Percentiles rank a stretch among this genome's conserved stretches.
These are phyloP conservation scores for Kwoniella dejecticola DNA, from an alignment of 768 basidiomycete species.

Conservation along the genomic window DNA sequence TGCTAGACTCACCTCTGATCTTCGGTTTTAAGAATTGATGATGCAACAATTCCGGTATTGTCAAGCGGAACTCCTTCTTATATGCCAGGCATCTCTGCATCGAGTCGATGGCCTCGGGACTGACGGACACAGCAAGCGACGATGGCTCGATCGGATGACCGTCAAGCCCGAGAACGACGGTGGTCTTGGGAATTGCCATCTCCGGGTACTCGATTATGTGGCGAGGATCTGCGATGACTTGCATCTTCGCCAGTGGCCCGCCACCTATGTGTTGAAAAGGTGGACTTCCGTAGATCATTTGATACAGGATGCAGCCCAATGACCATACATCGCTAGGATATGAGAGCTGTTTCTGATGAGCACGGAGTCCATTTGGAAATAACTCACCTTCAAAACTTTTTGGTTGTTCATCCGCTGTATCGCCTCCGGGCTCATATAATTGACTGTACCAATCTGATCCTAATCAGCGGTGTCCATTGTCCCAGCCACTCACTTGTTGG, in stretches of 20 bases:
- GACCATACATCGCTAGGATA: conserved; percentile 98
- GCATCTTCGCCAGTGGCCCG: conserved; percentile 76
- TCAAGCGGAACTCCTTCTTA: conserved; percentile 77
- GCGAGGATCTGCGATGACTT: conserved; percentile 78
- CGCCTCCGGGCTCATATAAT: conserved; percentile 99
- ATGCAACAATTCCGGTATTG: conserved; percentile 81
- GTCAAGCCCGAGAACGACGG: conserved; percentile 53
- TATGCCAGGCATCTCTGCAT: conserved; percentile 81
- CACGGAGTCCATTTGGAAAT: background rate
- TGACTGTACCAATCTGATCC: conserved; percentile 85
- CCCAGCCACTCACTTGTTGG: conserved; percentile 67
- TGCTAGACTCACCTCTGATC: conserved; percentile 18
- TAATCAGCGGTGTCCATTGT: background rate
- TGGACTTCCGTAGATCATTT: conserved; percentile 94
- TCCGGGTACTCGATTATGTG: conserved; percentile 82
- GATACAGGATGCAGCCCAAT: conserved; percentile 94
- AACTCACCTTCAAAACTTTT: conserved; percentile 76
- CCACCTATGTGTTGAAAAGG: conserved; percentile 82
- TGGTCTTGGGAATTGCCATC: conserved; percentile 34
- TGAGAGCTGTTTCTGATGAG: conserved; percentile 62
- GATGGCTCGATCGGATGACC: conserved; percentile 62
- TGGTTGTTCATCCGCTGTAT: conserved; percentile 70
- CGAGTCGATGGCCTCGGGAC: conserved; percentile 71
- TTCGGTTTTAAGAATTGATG: conserved; percentile 69
- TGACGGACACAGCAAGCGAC: conserved; percentile 70